phyloP scores from a whole-genome alignment of 306 rosid genomes.

The Quercus suber region DNA sequence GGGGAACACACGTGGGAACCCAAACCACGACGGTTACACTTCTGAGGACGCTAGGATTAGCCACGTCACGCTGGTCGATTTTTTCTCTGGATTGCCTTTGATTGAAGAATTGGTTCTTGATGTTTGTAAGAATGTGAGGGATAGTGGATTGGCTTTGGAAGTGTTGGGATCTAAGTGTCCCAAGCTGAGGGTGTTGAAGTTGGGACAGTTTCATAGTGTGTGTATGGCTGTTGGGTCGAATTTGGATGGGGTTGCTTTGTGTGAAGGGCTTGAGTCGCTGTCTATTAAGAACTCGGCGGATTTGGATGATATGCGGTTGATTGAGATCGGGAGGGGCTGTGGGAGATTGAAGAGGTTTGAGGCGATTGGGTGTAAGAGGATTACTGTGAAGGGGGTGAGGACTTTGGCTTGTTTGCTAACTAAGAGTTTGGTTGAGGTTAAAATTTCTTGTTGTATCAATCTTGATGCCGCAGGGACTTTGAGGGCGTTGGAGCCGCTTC shows the following conservation, averaged over 20 bases:
- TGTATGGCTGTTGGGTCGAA: constrained; percentile 66
- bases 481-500: constrained; percentile 70
- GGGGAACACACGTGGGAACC: constrained; percentile 51
- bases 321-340: constrained; percentile 85
- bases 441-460: constrained; percentile 67
- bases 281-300: constrained; percentile 63
- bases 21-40: constrained; percentile 43
- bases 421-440: constrained; percentile 55
- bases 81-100: constrained; percentile 66
- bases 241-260: constrained; percentile 81
- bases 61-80: constrained; percentile 44
- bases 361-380: constrained; percentile 64
- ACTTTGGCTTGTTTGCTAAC: constrained; percentile 61
- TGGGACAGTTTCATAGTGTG: constrained; percentile 83
- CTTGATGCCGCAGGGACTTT: constrained; percentile 52
- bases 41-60: constrained; percentile 63
- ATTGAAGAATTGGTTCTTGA: constrained; percentile 81
- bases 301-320: constrained; percentile 87
- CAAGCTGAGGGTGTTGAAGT: constrained; percentile 54
- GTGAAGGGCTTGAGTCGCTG: constrained; percentile 69
- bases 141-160: constrained; percentile 68
- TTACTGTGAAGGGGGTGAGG: constrained; percentile 66
- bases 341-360: constrained; percentile 58
- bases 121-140: constrained; percentile 73
- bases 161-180: constrained; percentile 64